Conservation (phyloP, 768 basidiomycete species). For the Amanita rubescens region DNA sequence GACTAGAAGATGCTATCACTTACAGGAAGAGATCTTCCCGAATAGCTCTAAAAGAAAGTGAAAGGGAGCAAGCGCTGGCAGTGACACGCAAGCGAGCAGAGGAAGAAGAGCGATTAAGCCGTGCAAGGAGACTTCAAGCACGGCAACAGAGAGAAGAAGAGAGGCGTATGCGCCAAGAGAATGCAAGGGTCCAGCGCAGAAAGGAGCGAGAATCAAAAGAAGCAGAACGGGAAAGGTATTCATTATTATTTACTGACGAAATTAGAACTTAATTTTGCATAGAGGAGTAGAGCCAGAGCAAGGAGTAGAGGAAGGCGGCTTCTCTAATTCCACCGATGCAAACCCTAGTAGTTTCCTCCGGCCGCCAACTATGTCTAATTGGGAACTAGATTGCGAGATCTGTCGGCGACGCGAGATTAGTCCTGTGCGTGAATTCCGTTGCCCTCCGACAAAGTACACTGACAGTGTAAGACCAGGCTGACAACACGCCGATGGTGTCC, state of each 20-base stretch:
- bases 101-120: constrained; percentile 59
- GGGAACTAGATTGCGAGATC: constrained; percentile 87
- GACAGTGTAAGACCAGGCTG: constrained; percentile 47
- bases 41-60: constrained; percentile 73
- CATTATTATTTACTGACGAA: constrained; percentile 5
- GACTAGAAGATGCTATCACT: constrained; percentile 65
- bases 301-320: not conserved
- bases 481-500: constrained; percentile 69
- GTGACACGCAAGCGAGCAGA: constrained; percentile 56
- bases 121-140: constrained; percentile 50
- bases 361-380: constrained; percentile 18
- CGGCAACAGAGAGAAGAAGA: constrained; percentile 51
- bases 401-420: constrained; percentile 70
- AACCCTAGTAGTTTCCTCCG: not conserved
- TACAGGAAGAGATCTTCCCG: constrained; percentile 90
- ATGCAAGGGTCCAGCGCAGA: constrained; percentile 47
- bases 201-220: constrained; percentile 47
- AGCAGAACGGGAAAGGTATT: constrained; percentile 21
- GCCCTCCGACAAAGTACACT: not conserved
- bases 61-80: constrained; percentile 64
- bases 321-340: not conserved
- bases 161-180: constrained; percentile 47
- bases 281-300: not conserved
- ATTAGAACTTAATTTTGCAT: not conserved
- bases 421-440: constrained; percentile 38